phyloP scores from a whole-genome alignment of 495 filamentous ascomycete species.

The Podospora didyma region DNA sequence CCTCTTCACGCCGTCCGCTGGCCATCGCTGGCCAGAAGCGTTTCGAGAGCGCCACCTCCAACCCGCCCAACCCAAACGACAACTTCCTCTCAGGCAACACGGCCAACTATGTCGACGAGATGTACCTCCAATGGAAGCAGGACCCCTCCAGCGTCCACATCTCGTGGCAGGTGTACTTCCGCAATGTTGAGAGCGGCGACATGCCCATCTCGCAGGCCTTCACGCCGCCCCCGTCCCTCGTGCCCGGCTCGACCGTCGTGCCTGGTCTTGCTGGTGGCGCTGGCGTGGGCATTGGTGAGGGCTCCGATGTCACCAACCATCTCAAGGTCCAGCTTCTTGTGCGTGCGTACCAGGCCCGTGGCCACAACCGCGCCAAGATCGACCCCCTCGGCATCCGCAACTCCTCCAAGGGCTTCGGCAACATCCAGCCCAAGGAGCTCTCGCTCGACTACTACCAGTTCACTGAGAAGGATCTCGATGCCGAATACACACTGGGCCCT shows the following conservation, averaged over 20 bases:
- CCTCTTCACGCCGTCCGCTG: slow-evolving; percentile 45
- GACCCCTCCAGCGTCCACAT: slow-evolving; percentile 92
- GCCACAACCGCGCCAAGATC: slow-evolving; percentile 96
- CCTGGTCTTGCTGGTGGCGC: slow-evolving; percentile 67
- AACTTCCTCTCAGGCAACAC: slow-evolving; percentile 92
- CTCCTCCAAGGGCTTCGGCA: slow-evolving; percentile 79
- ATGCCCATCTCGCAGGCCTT: slow-evolving; percentile 98
- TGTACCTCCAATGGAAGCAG: slow-evolving; percentile 96
- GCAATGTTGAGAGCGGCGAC: slow-evolving; percentile 95
- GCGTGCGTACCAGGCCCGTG: slow-evolving; percentile 94
- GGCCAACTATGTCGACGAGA: slow-evolving; percentile 98
- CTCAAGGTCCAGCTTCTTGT: slow-evolving; percentile 97
- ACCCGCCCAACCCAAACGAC: slow-evolving; percentile 73
- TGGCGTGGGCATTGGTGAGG: slow-evolving; percentile 62
- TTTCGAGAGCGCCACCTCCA: slow-evolving; percentile 40
- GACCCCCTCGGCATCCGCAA: slow-evolving; percentile 92
- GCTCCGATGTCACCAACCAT: slow-evolving; percentile 88
- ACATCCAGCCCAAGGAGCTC: slow-evolving; percentile 86
- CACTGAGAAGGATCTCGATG: slow-evolving; percentile 88
- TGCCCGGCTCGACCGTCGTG: slow-evolving; percentile 76
- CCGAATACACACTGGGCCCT: slow-evolving; percentile 87
- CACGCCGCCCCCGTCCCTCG: slow-evolving; percentile 86
- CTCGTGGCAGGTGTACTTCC: slow-evolving; percentile 99
- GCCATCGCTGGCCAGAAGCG: slow-evolving; percentile 44
- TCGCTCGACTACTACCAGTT: slow-evolving; percentile 91